Base-by-base conservation (phyloP, 495 filamentous ascomycete genomes). In the Penicillium roqueforti region DNA sequence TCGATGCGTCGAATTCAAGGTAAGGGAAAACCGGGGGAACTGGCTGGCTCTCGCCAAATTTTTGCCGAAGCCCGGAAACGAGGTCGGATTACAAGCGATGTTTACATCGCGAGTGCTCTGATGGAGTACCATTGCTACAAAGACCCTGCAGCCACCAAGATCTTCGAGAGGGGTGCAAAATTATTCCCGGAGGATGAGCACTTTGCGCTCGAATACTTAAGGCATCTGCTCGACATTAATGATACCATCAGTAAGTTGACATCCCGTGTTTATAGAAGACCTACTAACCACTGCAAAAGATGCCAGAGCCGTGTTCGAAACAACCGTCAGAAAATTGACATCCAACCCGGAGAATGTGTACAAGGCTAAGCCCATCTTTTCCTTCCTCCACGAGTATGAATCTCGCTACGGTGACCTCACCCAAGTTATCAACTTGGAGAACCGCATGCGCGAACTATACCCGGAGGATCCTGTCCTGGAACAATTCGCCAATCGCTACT, bases 41-140 rank as follows among this genome's bases (percentile, higher is more conserved):
- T 87, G 28, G 84, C 87, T 22, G 93, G 93, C 7, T 85, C 89
- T 53, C 84, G 93, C 23, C 85, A 89, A 58, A 80, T 93, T 14
- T 97, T 98, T 65, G 80, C 82, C 8, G 91, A 97, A 68, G 90
- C 93, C 46, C 81, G 93, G 14, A 86, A 85, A 55, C 81, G 83
- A 54, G 93, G 93, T 22, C 86, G 89, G 25, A 82, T 98, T 29
- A 95, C 87, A 16, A 91, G 88, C 57, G 93, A 96, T 68, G 89
- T 96, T 18, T 98, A 97, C 65, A 85, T 95, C 51, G 92, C 89
- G 7, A 87, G 85, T 62, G 92, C 93, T 23, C 78, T 95, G 50
- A 87, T 97, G 60, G 93, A 98, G 61, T 92, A 93, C 68, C 85
- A 91, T 61, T 93, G 93, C 58, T 98, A 98, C 68, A 91, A 95